Evolutionary conservation across 768 basidiomycete species (phyloP).

Genomic region (Tulasnella sp.): DNA sequence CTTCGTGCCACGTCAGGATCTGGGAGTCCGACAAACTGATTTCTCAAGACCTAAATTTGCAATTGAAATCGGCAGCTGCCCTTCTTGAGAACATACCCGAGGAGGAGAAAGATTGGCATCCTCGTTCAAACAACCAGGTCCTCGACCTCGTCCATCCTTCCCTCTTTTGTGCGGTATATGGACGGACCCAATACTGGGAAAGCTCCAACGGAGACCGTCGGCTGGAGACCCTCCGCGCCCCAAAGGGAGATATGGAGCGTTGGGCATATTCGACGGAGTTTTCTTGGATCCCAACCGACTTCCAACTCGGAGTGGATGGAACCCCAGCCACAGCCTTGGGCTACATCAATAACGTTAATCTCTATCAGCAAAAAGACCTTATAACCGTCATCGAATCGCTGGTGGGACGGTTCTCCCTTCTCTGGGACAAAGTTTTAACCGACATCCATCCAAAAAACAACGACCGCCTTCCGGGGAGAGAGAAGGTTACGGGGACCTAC

Average conservation of each 20-base stretch:
- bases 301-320: neutral
- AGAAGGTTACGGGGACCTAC: too few species aligned
- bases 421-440: too few species aligned
- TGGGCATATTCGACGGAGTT: neutral
- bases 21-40: neutral
- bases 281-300: slow-evolving; percentile 21
- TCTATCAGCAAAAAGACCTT: too few species aligned
- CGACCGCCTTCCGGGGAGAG: too few species aligned
- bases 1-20: neutral
- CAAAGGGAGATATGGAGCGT: neutral
- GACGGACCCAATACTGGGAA: slow-evolving; percentile 27
- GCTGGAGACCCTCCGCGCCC: too few species aligned
- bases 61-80: neutral
- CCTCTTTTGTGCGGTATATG: neutral
- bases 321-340: slow-evolving; percentile 1
- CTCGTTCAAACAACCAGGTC: neutral
- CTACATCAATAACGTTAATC: too few species aligned
- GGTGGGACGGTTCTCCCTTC: too few species aligned
- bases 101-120: neutral
- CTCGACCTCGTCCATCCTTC: neutral
- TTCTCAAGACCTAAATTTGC: neutral
- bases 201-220: too few species aligned
- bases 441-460: too few species aligned
- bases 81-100: neutral
- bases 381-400: too few species aligned